A percentile compares a stretch with the other conserved stretches of the same genome.
Evolutionary conservation across 352 stramenopile species (phyloP).

Genomic region (Globisporangium carolinianum): DNA sequence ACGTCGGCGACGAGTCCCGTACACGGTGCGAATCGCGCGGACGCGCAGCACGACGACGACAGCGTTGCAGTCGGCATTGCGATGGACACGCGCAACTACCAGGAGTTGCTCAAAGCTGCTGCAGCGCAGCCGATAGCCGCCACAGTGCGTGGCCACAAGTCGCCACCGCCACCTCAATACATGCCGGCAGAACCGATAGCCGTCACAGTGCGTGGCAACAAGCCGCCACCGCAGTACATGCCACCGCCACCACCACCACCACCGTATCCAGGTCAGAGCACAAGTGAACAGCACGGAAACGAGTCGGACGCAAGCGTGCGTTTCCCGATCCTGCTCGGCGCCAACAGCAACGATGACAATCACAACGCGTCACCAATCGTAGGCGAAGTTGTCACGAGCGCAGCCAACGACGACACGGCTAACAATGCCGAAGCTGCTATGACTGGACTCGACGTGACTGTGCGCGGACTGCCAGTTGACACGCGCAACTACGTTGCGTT

Average conservation of each 20-base stretch:
- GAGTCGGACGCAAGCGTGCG: constrained; percentile 5
- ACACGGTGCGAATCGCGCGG: not conserved
- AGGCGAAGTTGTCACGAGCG: constrained; percentile 1
- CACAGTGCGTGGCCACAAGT: constrained; percentile 7
- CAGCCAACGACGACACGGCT: not conserved
- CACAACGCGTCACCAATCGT: not conserved
- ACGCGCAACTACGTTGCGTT: constrained; percentile 29
- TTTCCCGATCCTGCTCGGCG: constrained; percentile 7
- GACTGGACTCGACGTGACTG: constrained; percentile 5
- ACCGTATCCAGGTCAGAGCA: too few species aligned
- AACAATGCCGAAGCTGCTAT: not conserved
- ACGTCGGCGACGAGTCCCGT: constrained; percentile 8
- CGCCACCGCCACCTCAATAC: not conserved
- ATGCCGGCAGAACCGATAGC: constrained; percentile 7
- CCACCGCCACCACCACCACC: not conserved
- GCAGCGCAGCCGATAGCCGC: constrained; percentile 10
- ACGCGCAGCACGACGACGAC: not conserved
- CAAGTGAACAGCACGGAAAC: too few species aligned
- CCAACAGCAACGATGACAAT: not conserved
- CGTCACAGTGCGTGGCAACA: constrained; percentile 8
- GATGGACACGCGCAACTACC: constrained; percentile 59
- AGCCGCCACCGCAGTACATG: not conserved
- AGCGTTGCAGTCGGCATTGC: constrained; percentile 32
- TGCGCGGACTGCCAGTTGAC: constrained; percentile 20
- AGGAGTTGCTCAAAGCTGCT: constrained; percentile 29